Conservation (phyloP, 2,329 filamentous ascomycete genomes). For the Dryadomyces quercivorus region DNA sequence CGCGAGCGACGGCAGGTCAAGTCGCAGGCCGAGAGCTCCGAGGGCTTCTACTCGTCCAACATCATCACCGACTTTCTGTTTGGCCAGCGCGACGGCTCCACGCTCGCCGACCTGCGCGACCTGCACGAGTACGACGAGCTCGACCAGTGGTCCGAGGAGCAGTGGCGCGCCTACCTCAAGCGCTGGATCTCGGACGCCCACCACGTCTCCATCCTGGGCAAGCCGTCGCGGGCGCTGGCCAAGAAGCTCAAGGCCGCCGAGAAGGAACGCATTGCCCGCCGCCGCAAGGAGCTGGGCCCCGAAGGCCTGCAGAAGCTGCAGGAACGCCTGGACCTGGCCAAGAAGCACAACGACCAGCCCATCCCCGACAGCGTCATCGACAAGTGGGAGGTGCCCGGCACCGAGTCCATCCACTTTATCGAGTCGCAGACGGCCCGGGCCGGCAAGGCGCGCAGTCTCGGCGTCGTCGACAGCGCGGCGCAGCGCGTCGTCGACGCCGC, state of each 20-base stretch:
- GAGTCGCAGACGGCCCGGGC: slow-evolving; percentile 74
- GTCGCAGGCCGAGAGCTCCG: slow-evolving; percentile 69
- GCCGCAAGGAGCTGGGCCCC: slow-evolving; percentile 68
- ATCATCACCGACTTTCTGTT: slow-evolving; percentile 91
- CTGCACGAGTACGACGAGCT: slow-evolving; percentile 54
- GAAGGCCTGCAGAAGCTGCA: slow-evolving; percentile 67
- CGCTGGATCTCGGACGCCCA: slow-evolving; percentile 78
- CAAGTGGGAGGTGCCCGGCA: slow-evolving; percentile 68
- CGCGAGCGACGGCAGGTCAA: slow-evolving; percentile 73
- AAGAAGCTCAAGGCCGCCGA: slow-evolving; percentile 74
- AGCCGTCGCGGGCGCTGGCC: slow-evolving; percentile 69
- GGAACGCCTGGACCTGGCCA: slow-evolving; percentile 68
- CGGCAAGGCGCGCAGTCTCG: slow-evolving; percentile 62
- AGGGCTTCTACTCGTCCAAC: slow-evolving; percentile 69
- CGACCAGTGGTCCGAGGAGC: slow-evolving; percentile 65
- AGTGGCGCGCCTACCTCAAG: slow-evolving; percentile 74
- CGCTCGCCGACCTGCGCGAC: slow-evolving; percentile 46
- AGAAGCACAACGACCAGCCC: slow-evolving; percentile 75
- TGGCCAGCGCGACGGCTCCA: slow-evolving; percentile 72
- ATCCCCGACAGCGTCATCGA: slow-evolving; percentile 77
- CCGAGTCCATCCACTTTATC: slow-evolving; percentile 91
- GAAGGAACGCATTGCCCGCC: slow-evolving; percentile 61
- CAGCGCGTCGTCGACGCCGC: slow-evolving; percentile 68
- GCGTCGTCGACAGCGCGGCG: slow-evolving; percentile 52
- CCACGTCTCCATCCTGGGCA: slow-evolving; percentile 79